Evolutionary conservation across 1,284 basidiomycete species (phyloP).

Genomic region (Rhodotorula sp.): DNA sequence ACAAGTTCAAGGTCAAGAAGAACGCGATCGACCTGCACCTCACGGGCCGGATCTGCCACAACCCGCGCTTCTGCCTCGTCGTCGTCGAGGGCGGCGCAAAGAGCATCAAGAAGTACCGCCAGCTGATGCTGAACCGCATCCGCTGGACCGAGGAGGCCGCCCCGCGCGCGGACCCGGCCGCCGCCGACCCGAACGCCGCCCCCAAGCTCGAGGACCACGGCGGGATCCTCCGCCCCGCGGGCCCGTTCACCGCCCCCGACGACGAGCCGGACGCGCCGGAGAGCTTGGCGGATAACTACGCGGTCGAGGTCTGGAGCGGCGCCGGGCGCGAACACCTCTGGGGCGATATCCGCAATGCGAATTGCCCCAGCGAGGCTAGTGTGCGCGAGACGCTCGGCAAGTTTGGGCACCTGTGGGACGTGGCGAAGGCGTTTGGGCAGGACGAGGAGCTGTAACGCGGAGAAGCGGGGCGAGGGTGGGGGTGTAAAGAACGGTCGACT

Average conservation of each 20-base stretch:
- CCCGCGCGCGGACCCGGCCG: constrained; percentile 58
- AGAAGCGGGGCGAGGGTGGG: too few species aligned
- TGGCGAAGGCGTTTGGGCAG: constrained; percentile 63
- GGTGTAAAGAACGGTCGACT: too few species aligned
- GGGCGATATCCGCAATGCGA: constrained; percentile 75
- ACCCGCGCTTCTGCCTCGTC: constrained; percentile 83
- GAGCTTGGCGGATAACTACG: constrained; percentile 79
- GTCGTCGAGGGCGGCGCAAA: constrained; percentile 90
- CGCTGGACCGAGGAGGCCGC: constrained; percentile 92
- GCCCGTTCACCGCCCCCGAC: constrained; percentile 47
- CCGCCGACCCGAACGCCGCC: constrained; percentile 54
- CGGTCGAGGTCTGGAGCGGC: constrained; percentile 91
- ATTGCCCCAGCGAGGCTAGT: constrained; percentile 77
- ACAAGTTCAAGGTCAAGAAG: constrained; percentile 93
- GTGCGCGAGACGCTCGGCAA: constrained; percentile 86
- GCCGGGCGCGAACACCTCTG: constrained; percentile 79
- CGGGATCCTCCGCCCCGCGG: constrained; percentile 48
- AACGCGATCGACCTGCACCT: constrained; percentile 90
- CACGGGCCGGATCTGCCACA: constrained; percentile 85
- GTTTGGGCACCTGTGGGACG: constrained; percentile 88
- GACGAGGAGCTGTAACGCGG: constrained; percentile 19
- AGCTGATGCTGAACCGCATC: constrained; percentile 83
- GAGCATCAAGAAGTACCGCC: constrained; percentile 83
- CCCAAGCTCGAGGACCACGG: constrained; percentile 50
- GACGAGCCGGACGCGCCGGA: constrained; percentile 52